These are phyloP conservation scores for Cladosporium sp. DNA, from an alignment of 2,329 filamentous ascomycete genomes.

Conservation along the genomic window DNA sequence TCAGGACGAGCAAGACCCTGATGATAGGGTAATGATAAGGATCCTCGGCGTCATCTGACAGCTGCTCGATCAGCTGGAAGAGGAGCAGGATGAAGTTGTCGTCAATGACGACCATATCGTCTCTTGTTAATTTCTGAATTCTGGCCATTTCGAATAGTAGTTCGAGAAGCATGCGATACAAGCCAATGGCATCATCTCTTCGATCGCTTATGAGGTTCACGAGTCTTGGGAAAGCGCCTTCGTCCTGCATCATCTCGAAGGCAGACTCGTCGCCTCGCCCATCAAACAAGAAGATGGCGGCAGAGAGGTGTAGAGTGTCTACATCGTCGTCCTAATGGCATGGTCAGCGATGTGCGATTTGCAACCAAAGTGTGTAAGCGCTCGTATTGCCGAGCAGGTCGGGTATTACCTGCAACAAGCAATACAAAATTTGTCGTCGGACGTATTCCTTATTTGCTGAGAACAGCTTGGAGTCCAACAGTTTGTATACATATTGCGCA, in stretches of 20 bases:
- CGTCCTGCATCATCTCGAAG: slow-evolving; percentile 82
- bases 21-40: slow-evolving; percentile 96
- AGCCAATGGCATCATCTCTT: slow-evolving; percentile 58
- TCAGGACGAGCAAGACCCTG: slow-evolving; percentile 87
- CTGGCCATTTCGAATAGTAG: slow-evolving; percentile 95
- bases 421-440: slow-evolving; percentile 86
- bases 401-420: slow-evolving; percentile 62
- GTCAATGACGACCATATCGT: slow-evolving; percentile 66
- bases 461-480: slow-evolving; percentile 75
- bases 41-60: slow-evolving; percentile 82
- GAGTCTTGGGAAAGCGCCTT: slow-evolving; percentile 77
- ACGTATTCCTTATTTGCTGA: slow-evolving; percentile 75
- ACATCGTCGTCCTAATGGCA: slow-evolving; percentile 71
- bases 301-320: slow-evolving; percentile 74
- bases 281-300: slow-evolving; percentile 81
- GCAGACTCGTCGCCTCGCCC: slow-evolving; percentile 72
- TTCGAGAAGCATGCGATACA: slow-evolving; percentile 80
- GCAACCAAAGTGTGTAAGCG: too few species aligned
- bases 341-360: slow-evolving; percentile 6
- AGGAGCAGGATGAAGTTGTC: slow-evolving; percentile 81
- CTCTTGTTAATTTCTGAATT: slow-evolving; percentile 72
- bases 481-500: slow-evolving; percentile 70
- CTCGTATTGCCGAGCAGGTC: neutral
- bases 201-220: slow-evolving; percentile 72
- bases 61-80: slow-evolving; percentile 80